Evolutionary conservation across 148 eudicot species (phyloP), one percentile per base, ranked within the genome.

Genomic region (Vaccinium corymbosum): DNA sequence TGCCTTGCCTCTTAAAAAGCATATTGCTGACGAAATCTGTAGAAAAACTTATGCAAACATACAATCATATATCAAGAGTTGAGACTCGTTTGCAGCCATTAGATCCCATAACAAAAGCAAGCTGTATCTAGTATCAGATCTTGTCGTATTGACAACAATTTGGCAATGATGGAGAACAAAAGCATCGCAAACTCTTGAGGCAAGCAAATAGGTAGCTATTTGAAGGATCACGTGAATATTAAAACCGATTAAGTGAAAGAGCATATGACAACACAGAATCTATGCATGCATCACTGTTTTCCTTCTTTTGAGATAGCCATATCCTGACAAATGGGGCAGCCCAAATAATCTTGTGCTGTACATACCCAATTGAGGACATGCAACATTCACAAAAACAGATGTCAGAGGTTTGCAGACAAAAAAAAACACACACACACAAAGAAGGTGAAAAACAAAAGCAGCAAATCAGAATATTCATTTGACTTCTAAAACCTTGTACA

Each of bases 1-100:
- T 62, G 99, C 99, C 88, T 94, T 97, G 87, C 98, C 99, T 88
- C 98, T 90, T 71, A 97, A 86, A 83, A 94, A 97, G 85, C 96
- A 94, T 90, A 92, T 94, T 52, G 99, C 99, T 35, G 99, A 94
- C 48, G 89, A 86, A 64, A 97, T 94, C 99, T 94, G 92, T 78
- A 68, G 80, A 29, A 80, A 25, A 19, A 57, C 49, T 62, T 66
- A 20, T 46, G 80, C 66, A 76, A 70, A 55, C 48, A 25, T 20
- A 46, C 56, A 80, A 64, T 48, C 35, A 61, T 80, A 19, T 49
- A 20, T 76, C 35, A 49, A 49, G 52, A 22, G 3, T n/a, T 6
- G 10, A 77, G 32, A 20, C 13, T 4, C 4, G 9, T 4, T 53
- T 42, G 22, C 15, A 83, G 20, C 19, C 49, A 48, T 72, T 52